A percentile compares a stretch with the other conserved stretches of the same genome.
phyloP scores from a whole-genome alignment of 129 eudicot species.

The Chrysanthemum lavandulifolium region DNA sequence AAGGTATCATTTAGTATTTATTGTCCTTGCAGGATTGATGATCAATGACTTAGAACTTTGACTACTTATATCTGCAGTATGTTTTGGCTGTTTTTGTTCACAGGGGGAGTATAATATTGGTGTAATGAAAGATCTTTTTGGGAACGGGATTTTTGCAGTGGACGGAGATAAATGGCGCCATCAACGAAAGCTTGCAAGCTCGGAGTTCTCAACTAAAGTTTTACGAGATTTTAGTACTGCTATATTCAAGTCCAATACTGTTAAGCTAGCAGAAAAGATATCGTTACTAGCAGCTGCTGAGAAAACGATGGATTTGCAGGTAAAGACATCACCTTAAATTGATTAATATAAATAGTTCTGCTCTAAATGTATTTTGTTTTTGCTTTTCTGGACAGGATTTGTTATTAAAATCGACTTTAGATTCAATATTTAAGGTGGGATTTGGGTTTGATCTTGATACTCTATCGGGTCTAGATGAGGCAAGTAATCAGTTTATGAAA shows the following conservation, averaged over 20 bases:
- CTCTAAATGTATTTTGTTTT: neutral
- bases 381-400: constrained; percentile 2
- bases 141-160: constrained; percentile 64
- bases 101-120: constrained; percentile 41
- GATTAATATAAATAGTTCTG: neutral
- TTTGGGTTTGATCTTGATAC: constrained; percentile 14
- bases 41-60: neutral
- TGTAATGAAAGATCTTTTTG: constrained; percentile 49
- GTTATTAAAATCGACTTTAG: neutral
- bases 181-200: constrained; percentile 63
- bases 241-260: constrained; percentile 41
- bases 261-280: constrained; percentile 41
- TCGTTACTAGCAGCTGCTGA: constrained; percentile 23
- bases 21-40: neutral
- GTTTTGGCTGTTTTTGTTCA: neutral
- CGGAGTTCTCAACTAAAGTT: constrained; percentile 53
- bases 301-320: constrained; percentile 48
- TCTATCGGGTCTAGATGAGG: constrained; percentile 1
- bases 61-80: neutral
- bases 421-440: constrained; percentile 6
- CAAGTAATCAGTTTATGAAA: constrained; percentile 1
- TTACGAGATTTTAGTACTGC: constrained; percentile 52
- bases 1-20: constrained; percentile 31
- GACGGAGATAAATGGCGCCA: constrained; percentile 63
- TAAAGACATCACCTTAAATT: constrained; percentile 1